phyloP scores from a whole-genome alignment of 2,329 filamentous ascomycete genomes.

The Diaporthe longicolla region DNA sequence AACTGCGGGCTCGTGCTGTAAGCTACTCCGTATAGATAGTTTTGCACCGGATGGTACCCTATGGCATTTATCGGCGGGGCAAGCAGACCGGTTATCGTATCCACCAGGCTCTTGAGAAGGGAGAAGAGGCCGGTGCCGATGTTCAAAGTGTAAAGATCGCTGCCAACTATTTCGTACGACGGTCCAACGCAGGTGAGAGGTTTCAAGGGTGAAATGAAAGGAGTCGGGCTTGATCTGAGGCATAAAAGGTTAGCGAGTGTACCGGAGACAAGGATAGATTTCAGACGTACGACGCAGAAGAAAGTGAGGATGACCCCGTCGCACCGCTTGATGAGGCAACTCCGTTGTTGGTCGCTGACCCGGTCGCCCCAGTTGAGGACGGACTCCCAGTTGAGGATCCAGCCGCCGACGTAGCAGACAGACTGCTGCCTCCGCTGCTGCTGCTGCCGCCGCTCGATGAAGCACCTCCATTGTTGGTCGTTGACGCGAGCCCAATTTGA shows the following conservation, averaged over 20 bases:
- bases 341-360: background rate
- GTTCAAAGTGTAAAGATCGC: background rate
- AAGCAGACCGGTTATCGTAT: background rate
- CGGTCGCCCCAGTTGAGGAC: background rate
- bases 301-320: background rate
- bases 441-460: no score
- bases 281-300: conserved; percentile 10
- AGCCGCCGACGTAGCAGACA: background rate
- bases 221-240: background rate
- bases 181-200: background rate
- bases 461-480: background rate
- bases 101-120: background rate
- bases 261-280: background rate
- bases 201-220: background rate
- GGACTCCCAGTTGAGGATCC: background rate
- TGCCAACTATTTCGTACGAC: background rate
- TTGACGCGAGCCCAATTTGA: no score
- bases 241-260: background rate
- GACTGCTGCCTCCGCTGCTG: no score
- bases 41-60: background rate
- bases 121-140: background rate
- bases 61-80: background rate
- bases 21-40: conserved; percentile 2
- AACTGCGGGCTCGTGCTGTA: background rate
- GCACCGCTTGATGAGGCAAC: background rate